Conservation (phyloP, 2,329 filamentous ascomycete species). For the Penicillium sp. region DNA sequence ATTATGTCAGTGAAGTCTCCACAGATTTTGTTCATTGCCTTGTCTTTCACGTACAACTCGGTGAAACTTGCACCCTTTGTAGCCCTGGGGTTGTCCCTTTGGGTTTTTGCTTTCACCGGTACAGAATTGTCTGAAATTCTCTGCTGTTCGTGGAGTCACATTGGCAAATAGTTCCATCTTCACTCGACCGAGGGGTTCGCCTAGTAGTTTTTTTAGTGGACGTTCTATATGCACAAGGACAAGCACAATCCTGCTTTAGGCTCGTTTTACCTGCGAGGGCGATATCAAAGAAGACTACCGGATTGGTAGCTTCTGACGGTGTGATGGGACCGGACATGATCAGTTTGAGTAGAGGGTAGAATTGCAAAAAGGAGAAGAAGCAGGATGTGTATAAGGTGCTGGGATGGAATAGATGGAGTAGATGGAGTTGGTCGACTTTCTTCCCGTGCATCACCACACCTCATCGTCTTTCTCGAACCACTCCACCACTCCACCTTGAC, state of each 20-base stretch:
- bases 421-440: not conserved
- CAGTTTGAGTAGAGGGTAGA: not conserved
- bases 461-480: not conserved
- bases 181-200: constrained; percentile 82
- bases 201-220: constrained; percentile 49
- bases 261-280: constrained; percentile 49
- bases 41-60: constrained; percentile 79
- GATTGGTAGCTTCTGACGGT: constrained; percentile 33
- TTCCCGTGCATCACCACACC: not conserved
- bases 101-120: constrained; percentile 87
- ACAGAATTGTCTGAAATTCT: constrained; percentile 97
- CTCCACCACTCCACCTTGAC: not conserved
- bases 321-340: constrained; percentile 17
- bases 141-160: constrained; percentile 82
- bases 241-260: not conserved
- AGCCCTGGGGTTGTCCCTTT: constrained; percentile 80
- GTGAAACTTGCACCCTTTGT: constrained; percentile 94
- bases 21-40: no score
- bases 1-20: no score
- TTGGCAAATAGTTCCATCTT: constrained; percentile 90
- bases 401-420: not conserved
- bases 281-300: constrained; percentile 56
- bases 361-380: no score
- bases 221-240: not conserved
- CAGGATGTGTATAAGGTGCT: no score